These are phyloP conservation scores for Hyaloscypha hepaticicola DNA, from an alignment of 495 filamentous ascomycete species.

Conservation along the genomic window DNA sequence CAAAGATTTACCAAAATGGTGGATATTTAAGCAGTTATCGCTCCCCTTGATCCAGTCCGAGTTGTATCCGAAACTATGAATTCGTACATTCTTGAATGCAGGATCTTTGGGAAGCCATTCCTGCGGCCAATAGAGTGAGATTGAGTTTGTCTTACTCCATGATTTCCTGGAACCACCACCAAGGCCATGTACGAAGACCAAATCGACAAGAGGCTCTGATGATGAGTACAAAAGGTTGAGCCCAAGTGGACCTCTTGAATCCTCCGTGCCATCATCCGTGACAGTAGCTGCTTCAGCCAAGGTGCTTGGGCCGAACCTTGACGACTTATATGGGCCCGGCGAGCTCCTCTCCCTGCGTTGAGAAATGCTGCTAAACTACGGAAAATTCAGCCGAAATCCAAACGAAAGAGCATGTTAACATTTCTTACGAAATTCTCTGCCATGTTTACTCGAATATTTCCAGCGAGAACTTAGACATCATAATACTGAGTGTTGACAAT, in stretches of 20 bases:
- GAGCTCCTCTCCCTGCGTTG: too few species aligned
- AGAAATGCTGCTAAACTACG: too few species aligned
- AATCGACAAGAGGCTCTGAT: constrained; percentile 33
- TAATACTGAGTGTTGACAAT: too few species aligned
- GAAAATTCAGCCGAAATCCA: too few species aligned
- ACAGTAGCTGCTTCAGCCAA: too few species aligned
- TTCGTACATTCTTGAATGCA: constrained; percentile 17
- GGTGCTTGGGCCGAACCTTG: too few species aligned
- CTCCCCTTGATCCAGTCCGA: constrained; percentile 23
- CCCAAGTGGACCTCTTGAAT: constrained; percentile 33
- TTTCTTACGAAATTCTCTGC: too few species aligned
- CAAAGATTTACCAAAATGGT: constrained; percentile 44
- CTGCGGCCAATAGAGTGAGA: constrained; percentile 28
- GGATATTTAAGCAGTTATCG: constrained; percentile 38
- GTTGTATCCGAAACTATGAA: constrained; percentile 28
- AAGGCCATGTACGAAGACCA: constrained; percentile 36
- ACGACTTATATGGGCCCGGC: too few species aligned
- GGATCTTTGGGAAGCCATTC: constrained; percentile 25
- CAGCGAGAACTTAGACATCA: too few species aligned
- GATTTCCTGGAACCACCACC: constrained; percentile 29
- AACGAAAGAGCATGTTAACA: too few species aligned
- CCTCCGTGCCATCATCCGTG: background rate
- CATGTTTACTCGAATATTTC: too few species aligned
- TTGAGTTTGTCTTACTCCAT: constrained; percentile 21
- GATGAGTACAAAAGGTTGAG: constrained; percentile 36